Evolutionary conservation across 345 rosid genomes (phyloP), one percentile per base, ranked within the genome.

Genomic region (Ceriops tagal): DNA sequence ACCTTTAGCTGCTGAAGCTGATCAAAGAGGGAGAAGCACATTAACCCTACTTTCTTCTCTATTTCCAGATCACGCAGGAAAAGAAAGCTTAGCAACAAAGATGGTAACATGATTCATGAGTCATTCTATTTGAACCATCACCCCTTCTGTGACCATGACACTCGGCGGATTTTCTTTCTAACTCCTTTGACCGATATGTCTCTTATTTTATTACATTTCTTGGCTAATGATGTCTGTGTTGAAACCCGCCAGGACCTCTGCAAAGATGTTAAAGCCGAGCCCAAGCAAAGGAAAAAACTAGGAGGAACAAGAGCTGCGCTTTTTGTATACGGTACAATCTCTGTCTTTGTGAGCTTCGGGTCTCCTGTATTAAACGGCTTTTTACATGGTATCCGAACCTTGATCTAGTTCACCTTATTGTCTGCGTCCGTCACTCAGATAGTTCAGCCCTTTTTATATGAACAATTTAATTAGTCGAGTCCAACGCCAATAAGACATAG

Each of bases 221-320:
- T 35, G 27, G 57, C 24, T 26, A 30, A 27, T 59, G 21, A 46
- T 35, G 18, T 53, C 61, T 31, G 24, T 58, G 37, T 46, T 20
- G 61, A 9, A 6, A 8, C 24, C 27, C 61, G n/a, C 31, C 81
- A 82, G 87, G 82, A 64, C 6, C 68, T 53, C 53, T 43, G 61
- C 58, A 71, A 61, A 63, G 79, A 75, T 68, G 81, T 55, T n/a
- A 70, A 75, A 66, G 20, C 58, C 61, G 76, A 63, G 43, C 32
- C 77, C 22, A 70, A 62, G 57, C 72, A 65, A 62, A 73, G 74
- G 72, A 76, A 52, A 16, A 76, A 52, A 53, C 79, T 35, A 0
- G 87, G 86, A 53, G 89, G 89, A 61, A 71, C 61, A 16, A 80
- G 86, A 71, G 87, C 91, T 53, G 70, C 77, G 22, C 66, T 85